Evolutionary conservation across 2,329 filamentous ascomycete species (phyloP), one percentile per base, ranked within the genome.

Genomic region (Aspergillus quadrilineatus): DNA sequence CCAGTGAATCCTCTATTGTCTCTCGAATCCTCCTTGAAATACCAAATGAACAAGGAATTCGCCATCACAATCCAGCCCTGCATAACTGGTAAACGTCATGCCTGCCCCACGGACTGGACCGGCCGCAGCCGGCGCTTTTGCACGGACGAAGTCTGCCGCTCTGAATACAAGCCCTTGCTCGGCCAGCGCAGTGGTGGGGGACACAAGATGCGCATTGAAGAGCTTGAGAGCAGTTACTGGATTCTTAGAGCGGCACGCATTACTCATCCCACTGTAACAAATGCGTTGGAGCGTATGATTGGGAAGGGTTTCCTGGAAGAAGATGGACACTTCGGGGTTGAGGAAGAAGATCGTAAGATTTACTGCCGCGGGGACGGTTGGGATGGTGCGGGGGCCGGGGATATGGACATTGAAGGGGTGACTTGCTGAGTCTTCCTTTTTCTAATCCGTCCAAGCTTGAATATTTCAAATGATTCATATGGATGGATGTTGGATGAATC

Each of bases 281-380:
- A 54, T 26, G 57, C 67, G 28, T 41, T 46, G 15, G 65, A 57
- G 15, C 66, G 71, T 6, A 68, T 64, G 48, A 46, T 50, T 3
- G 71, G 71, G 2, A 60, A 63, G 41, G 71, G 71, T 2, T 74
- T 65, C 45, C 5, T n/a, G n/a, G 57, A 61, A 8, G 63, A 63
- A 9, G 34, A 37, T 14, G 34, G 34, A 14, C 34, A 37, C 12
- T 37, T 37, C 12, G 34, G 34, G 8, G 68, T 73, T 12, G 50
- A 59, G 1, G 34, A 54, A 8, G 61, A 62, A 22, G 68, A 73
- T 50, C 53, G 57, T 17, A 62, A 66, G 36, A 17, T 54, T 6
- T 74, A 68, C 50, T 56, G 63, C n/a, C 67, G 71, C 26, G 71
- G 71, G 6, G 64, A 64, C 50, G 69, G 67, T 7, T 73, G 71